phyloP scores from a whole-genome alignment of 2,329 filamentous ascomycete species.

The Fusarium metavorans region DNA sequence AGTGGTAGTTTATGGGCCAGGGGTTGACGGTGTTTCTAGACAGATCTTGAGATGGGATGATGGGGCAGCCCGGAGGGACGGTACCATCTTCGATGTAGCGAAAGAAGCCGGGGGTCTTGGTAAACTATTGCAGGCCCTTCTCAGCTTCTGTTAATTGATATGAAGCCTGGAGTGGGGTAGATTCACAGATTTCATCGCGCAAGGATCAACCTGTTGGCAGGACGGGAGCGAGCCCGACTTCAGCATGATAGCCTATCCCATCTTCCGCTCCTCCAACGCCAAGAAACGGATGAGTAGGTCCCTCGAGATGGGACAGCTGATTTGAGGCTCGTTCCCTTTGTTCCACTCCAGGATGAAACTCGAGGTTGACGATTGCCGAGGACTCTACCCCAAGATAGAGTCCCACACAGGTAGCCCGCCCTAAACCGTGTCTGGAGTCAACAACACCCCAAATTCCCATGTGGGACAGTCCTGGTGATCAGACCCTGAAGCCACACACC shows the following conservation, averaged over 20 bases:
- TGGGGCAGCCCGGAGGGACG: background rate
- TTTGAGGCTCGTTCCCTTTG: background rate
- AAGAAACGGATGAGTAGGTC: background rate
- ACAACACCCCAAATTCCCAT: background rate
- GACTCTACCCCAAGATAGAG: background rate
- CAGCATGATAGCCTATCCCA: background rate
- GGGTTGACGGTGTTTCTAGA: background rate
- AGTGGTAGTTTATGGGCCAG: background rate
- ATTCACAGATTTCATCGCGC: background rate
- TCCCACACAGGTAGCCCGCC: background rate
- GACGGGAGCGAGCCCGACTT: background rate
- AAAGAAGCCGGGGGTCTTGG: background rate
- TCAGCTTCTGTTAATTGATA: background rate
- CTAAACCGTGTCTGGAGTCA: background rate
- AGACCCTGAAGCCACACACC: background rate
- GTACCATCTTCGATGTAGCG: background rate
- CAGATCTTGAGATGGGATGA: background rate
- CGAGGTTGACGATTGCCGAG: background rate
- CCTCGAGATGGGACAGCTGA: background rate
- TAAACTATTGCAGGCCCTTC: background rate
- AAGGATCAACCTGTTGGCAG: background rate
- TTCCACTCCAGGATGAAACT: background rate
- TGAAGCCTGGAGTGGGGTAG: background rate
- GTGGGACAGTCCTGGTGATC: background rate
- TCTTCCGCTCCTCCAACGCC: background rate